Evolutionary conservation across 805 yeast species (phyloP).

Genomic region (Martiniozyma abietophila): DNA sequence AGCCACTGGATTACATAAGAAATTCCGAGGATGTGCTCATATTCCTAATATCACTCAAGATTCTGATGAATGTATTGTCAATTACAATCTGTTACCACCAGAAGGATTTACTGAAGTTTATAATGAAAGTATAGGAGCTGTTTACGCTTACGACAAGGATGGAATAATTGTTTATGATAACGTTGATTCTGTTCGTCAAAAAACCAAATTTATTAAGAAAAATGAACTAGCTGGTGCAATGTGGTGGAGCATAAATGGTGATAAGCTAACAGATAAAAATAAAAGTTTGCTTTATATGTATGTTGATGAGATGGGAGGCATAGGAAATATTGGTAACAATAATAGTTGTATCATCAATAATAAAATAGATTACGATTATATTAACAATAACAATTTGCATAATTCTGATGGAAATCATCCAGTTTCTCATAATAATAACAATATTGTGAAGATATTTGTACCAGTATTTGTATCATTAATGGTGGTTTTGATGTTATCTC

Average conservation of each 20-base stretch:
- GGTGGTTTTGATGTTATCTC: too few relatives aligned
- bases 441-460: too few relatives aligned
- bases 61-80: slow-evolving; percentile 16
- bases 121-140: slow-evolving; percentile 46
- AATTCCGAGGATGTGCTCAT: slow-evolving; percentile 18
- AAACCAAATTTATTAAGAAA: slow-evolving; percentile 48
- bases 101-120: slow-evolving; percentile 32
- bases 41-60: slow-evolving; percentile 9
- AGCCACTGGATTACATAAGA: slow-evolving; percentile 9
- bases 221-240: slow-evolving; percentile 69
- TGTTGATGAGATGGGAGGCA: slow-evolving; percentile 31
- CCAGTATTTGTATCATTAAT: too few relatives aligned
- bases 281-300: slow-evolving; percentile 39
- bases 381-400: too few relatives aligned
- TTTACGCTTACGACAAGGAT: slow-evolving; percentile 35
- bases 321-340: too few relatives aligned
- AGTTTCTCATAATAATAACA: too few relatives aligned
- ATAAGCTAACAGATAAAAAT: slow-evolving; percentile 26
- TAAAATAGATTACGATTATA: too few relatives aligned
- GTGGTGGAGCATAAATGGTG: slow-evolving; percentile 95
- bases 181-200: slow-evolving; percentile 37
- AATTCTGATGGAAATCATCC: too few relatives aligned
- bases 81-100: slow-evolving; percentile 20
- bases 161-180: slow-evolving; percentile 62
- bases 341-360: too few relatives aligned